Percentiles rank a stretch among this genome's conserved stretches.
Evolutionary conservation across 176 grass and related monocot species (phyloP).

Genomic region (Triticum urartu): DNA sequence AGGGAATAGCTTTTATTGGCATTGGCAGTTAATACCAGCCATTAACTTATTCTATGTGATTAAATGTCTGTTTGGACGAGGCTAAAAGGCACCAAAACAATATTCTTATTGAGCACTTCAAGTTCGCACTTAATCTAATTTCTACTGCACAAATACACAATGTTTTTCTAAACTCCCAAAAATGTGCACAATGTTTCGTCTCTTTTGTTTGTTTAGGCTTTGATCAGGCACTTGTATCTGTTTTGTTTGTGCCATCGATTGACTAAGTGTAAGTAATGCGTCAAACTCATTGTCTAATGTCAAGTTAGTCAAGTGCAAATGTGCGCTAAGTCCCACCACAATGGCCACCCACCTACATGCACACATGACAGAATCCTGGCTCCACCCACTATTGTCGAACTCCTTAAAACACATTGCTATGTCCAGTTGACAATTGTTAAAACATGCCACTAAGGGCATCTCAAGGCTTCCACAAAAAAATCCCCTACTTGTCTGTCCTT

Average conservation of each 20-base stretch:
- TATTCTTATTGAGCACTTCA: background rate
- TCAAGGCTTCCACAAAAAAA: background rate
- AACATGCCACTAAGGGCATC: background rate
- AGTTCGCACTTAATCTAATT: background rate
- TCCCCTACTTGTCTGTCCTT: no score
- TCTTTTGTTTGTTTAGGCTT: background rate
- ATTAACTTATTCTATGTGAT: background rate
- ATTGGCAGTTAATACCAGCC: background rate
- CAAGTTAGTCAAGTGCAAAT: background rate
- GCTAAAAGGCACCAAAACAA: background rate
- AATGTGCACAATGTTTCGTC: slow-evolving; percentile 4
- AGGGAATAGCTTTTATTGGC: background rate
- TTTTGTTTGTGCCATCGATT: background rate
- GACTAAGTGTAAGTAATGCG: background rate
- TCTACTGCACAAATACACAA: background rate
- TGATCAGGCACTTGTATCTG: background rate
- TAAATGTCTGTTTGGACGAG: background rate
- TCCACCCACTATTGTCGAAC: background rate
- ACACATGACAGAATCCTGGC: background rate
- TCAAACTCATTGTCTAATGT: background rate
- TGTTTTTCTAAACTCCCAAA: background rate
- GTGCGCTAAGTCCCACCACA: background rate
- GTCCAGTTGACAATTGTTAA: background rate
- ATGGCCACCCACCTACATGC: background rate
- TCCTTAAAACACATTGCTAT: background rate